Evolutionary conservation across 1,139 yeast genomes (phyloP).

Genomic region (Yamadazyma dushanensis): DNA sequence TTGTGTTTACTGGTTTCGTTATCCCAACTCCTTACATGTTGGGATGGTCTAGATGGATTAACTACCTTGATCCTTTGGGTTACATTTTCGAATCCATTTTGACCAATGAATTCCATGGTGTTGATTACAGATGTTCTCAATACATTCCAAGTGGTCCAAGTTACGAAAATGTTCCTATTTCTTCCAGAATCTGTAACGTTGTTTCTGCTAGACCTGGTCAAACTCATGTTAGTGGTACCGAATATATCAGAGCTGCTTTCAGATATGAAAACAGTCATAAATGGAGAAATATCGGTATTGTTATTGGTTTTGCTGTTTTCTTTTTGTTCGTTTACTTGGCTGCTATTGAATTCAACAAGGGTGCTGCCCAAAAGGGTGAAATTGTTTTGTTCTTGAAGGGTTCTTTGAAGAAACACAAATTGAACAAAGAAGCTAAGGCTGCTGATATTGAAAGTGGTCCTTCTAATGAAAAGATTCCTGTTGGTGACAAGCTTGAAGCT

Average conservation of each 20-base stretch:
- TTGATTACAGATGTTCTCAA: conserved; percentile 48
- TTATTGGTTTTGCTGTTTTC: conserved; percentile 41
- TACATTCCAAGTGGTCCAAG: conserved; percentile 55
- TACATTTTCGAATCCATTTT: conserved; percentile 59
- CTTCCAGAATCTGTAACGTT: conserved; percentile 51
- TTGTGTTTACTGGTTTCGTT: conserved; percentile 56
- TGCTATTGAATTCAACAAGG: conserved; percentile 4
- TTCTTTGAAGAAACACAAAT: conserved; percentile 5
- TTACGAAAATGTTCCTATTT: conserved; percentile 37
- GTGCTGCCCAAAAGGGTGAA: conserved; percentile 8
- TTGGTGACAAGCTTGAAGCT: conserved; percentile 5
- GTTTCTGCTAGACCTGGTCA: conserved; percentile 49
- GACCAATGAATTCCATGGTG: conserved; percentile 56
- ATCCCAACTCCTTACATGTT: conserved; percentile 60
- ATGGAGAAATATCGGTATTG: conserved; percentile 69
- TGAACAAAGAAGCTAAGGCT: conserved; percentile 22
- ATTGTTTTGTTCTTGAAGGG: conserved; percentile 6
- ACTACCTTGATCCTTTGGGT: conserved; percentile 55
- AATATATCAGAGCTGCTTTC: conserved; percentile 44
- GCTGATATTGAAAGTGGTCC: conserved; percentile 4
- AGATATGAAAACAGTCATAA: conserved; percentile 46
- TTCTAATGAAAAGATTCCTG: conserved; percentile 3
- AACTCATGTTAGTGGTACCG: conserved; percentile 47
- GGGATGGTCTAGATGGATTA: conserved; percentile 67
- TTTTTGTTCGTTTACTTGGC: conserved; percentile 24